Evolutionary conservation across 2,329 filamentous ascomycete species (phyloP), one percentile per base, ranked within the genome.

Genomic region (Alternaria panax): DNA sequence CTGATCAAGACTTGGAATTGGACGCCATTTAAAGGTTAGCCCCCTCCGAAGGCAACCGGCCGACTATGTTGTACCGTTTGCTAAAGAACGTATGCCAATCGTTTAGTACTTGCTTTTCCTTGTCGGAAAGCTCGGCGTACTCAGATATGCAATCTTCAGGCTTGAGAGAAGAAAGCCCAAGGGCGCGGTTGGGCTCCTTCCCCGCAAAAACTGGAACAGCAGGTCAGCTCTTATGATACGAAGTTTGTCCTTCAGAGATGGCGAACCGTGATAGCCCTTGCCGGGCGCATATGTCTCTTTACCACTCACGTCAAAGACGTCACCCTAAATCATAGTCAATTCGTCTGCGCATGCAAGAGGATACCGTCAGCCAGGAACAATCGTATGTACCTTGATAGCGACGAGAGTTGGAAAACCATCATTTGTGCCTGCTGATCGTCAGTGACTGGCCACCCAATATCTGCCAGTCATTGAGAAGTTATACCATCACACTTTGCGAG

Each of bases 51-150:
- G 70, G 68, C 25, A 79, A 63, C 51, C 70, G 70, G 8, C 92
- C 92, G 46, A 96, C 88, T 51, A 98, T 86, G 72, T 97, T 98
- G 82, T 99, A 99, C 58, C 95, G 86, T 83, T 98, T 99, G 68
- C 90, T 92, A 80, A 99, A 99, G 81, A 96, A 99, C 2, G 91
- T 96, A 64, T 90, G 88, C 95, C 95, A 99, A 78, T 99, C 95
- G 54, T 94, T 86, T 62, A 99, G 81, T 3, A 91, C 89, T 25
- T 87, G 87, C 82, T 95, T 92, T 78, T 97, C 89, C 79, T 95
- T 93, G 22, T 96, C 93, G 14, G 85, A 83, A 51, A 99, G 83
- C 72, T 93, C 91, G 58, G 90, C 84, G 91, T 92, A 98, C 51
- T 97, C 90, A 2, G 95, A 82, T 40, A 72, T 62, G 65, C 92